Evolutionary conservation across 495 filamentous ascomycete genomes (phyloP), one percentile per base, ranked within the genome.

Genomic region (Lasiosphaeria hispida): DNA sequence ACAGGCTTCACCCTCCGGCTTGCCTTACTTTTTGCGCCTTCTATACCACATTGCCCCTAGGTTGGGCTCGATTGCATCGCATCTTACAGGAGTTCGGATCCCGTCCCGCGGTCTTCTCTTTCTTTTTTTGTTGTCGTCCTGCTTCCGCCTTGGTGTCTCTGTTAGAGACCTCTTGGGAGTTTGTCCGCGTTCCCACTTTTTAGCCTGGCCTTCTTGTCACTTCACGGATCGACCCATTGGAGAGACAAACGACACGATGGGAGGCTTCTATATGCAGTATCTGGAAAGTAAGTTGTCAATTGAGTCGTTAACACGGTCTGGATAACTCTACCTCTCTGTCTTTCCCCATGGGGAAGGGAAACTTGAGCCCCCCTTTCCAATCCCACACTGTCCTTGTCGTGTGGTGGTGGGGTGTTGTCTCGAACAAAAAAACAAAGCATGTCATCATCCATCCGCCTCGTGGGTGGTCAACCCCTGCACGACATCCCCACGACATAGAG

Each of bases 261-360:
- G 72, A 62, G 81, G 81, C 69, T 84, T 82, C 68, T 84, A 84
- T 71, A 84, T 84, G 76, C 79, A 83, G 72, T 84, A 84, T 72
- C 72, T 84, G 57, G 79, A 83, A 70, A 81, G 81, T 84, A 81
- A 79, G 81, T 84, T 59, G 53, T 72, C 65, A 43, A 66, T 63
- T 63, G 59, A 60, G 23, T 36, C 55, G 11, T 33, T n/a, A 33
- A 19, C 42, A 38, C 30, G 14, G 35, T 34, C 18, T 10, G 18
- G 53, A 55, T 55, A 55, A 45, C 53, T 11, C 36, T 42, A 43
- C 36, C 36, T 40, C 17, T 35, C 7, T 42, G 42, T 44, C 36
- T 40, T 37, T 35, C 7, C 19, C 52, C 39, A 38, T n/a, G 33
- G 11, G 23, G 38, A 35, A 35, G 39, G 13, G 39, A 35, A 38